These are phyloP conservation scores for Rhododendron henanense DNA, from an alignment of 148 eudicot species.

Conservation along the genomic window DNA sequence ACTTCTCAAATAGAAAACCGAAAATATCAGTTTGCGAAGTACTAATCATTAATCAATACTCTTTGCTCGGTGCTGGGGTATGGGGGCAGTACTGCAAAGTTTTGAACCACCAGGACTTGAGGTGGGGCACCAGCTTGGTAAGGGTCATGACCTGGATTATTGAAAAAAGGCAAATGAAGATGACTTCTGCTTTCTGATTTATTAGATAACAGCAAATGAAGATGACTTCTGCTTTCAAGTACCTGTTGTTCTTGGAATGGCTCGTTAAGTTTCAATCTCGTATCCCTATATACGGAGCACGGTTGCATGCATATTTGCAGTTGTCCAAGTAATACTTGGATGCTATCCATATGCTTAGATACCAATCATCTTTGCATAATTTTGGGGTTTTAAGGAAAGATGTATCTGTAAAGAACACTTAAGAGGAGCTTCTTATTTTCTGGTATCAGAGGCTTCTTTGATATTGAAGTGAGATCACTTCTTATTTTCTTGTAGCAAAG, in stretches of 20 bases:
- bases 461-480: neutral
- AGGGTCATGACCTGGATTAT: neutral
- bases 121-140: neutral
- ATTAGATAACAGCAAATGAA: neutral
- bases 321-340: neutral
- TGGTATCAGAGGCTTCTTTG: neutral
- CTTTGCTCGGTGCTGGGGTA: neutral
- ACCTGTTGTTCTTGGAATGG: neutral
- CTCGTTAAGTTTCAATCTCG: neutral
- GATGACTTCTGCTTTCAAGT: neutral
- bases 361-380: neutral
- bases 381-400: neutral
- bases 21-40: neutral
- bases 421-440: neutral
- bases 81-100: neutral
- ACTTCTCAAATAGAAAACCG: neutral
- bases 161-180: neutral
- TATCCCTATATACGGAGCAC: neutral
- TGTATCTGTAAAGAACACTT: neutral
- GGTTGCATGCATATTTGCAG: neutral
- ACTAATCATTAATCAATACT: neutral
- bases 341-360: neutral
- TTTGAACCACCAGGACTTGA: neutral
- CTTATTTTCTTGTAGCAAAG: neutral
- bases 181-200: neutral